Evolutionary conservation across 306 rosid species (phyloP).

Genomic region (Trichosanthes cucumerina): DNA sequence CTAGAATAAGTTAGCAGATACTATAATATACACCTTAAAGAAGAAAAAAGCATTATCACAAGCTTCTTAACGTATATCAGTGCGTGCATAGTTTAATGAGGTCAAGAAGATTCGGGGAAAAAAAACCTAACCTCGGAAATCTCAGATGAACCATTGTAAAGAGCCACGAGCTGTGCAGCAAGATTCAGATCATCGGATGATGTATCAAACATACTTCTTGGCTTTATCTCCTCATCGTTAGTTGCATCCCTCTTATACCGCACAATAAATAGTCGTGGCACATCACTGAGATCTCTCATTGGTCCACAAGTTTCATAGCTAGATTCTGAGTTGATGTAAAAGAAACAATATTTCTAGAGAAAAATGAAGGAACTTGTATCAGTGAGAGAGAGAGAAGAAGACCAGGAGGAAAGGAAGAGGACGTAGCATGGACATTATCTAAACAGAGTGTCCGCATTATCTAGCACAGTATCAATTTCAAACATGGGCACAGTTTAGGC

Average conservation of each 20-base stretch:
- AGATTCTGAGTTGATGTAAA: constrained; percentile 61
- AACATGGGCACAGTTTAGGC: not conserved
- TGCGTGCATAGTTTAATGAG: not conserved
- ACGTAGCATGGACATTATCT: not conserved
- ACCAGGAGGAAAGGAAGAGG: not conserved
- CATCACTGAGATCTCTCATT: constrained; percentile 45
- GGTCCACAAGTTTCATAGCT: constrained; percentile 77
- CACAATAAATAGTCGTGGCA: constrained; percentile 54
- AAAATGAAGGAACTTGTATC: constrained; percentile 1
- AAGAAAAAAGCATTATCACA: not conserved
- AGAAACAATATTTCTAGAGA: constrained; percentile 61
- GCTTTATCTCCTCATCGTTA: constrained; percentile 30
- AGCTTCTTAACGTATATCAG: not conserved
- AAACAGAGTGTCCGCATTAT: not conserved
- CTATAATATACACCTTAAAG: not conserved
- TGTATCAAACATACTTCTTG: constrained; percentile 29
- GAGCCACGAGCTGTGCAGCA: constrained; percentile 83
- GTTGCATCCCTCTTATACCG: constrained; percentile 68
- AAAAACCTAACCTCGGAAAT: constrained; percentile 44
- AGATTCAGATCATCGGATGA: constrained; percentile 48
- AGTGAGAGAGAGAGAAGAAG: not conserved
- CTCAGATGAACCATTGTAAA: constrained; percentile 65
- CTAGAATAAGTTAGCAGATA: not conserved
- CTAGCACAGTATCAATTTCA: not conserved
- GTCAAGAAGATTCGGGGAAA: not conserved